Evolutionary conservation across 805 yeast genomes (phyloP), one percentile per base, ranked within the genome.

Genomic region (Yamadazyma laniorum): DNA sequence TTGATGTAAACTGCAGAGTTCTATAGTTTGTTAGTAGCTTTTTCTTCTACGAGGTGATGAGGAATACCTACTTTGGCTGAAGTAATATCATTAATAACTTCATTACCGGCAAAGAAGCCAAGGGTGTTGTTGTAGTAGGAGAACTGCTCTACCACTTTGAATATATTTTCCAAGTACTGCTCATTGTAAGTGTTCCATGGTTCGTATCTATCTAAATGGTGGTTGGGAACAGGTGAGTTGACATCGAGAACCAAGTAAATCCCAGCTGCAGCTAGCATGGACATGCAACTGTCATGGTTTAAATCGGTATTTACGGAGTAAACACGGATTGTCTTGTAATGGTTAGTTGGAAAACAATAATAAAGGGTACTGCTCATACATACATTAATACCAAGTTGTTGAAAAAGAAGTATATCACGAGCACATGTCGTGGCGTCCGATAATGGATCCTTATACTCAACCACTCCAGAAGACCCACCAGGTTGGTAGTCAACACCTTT

Each of bases 401-500:
- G 96, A 58, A 91, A 85, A 18, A 89, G 64, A 12, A 72, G 67
- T 15, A 87, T 78, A 58, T 91, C 98, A 49, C 97, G 75, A 4
- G 90, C 83, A 65, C 98, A 91, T 14, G 61, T 53, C 9, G 72
- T 63, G 3, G 80, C 72, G 51, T 87, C 82, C 2, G 95, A 82
- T 29, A 91, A 67, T 0, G 96, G 96, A 55, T 91, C 98, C 7
- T 50, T 56, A 5, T 52, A 44, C 3, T 52, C 60, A n/a, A 66
- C 66, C 17, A 80, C 80, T 0, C 81, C 90, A 0, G 95, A 81
- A 0, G 95, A 82, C 0, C 97, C 98, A 7, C 97, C 97, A 0
- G 97, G 97, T 55, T 91, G 97, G 56, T 90, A 90, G 59, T 91
- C 98, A 1, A 91, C 85, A 14, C 98, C 98, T 59, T 77, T 82